Base-by-base conservation (phyloP, 1,284 basidiomycete species). In the Heterobasidion occidentale region DNA sequence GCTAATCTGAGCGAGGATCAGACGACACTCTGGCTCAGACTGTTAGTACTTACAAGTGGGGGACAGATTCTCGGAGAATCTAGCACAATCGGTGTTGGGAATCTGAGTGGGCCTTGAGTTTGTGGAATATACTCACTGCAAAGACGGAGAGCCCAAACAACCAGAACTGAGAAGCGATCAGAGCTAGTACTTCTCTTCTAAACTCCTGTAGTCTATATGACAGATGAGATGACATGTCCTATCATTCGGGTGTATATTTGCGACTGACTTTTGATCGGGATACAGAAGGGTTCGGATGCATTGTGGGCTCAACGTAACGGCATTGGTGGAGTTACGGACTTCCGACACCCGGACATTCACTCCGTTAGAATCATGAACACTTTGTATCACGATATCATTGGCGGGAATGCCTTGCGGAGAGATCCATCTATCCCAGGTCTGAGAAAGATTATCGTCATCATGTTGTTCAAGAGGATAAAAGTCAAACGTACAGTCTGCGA, bases 91-190 rank as follows among this genome's bases (percentile, higher is more conserved):
- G 36, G 20, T 46, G 15, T 34, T 15, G 47, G 33, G 11, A 17
- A 46, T 38, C 34, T 34, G 35, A 2, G 12, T 42, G 36, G 7
- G 65, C 75, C 58, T 57, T 81, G 79, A 77, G 68, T 61, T 83
- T 80, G 14, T 80, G 78, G 2, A 81, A n/a, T 42, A 42, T 42
- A 65, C 67, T 52, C 59, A 72, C 67, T 2, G 77, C 79, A 51
- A 78, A 70, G 15, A 78, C 61, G 1, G 81, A 81, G n/a, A 84
- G 72, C 0, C 71, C 74, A 33, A 84, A 71, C 3, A 84, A 70
- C 81, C 81, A 84, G 62, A 84, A 77, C 59, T 84, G 81, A 5
- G 80, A 68, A 15, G 73, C 68, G 15, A 83, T 68, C 54, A 79
- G 71, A 1, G 79, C 72, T 3, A 79, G 63, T 55, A 82, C 80